Percentiles rank a stretch among this genome's conserved stretches.
Evolutionary conservation across 768 basidiomycete species (phyloP).

Genomic region (Leccinum longicurvipes): DNA sequence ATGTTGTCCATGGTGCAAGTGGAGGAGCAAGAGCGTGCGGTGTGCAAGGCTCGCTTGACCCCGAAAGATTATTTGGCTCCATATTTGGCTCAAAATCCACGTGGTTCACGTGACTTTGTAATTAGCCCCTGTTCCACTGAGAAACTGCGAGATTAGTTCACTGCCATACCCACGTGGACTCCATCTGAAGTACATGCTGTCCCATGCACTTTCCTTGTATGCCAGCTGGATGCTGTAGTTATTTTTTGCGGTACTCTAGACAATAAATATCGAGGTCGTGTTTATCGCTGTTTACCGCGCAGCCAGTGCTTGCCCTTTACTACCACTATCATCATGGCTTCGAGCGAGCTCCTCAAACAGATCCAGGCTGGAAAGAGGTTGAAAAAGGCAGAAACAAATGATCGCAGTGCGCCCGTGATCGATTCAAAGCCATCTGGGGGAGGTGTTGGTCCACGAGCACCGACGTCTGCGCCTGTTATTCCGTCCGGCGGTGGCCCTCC

Average conservation of each 20-base stretch:
- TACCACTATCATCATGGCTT: constrained; percentile 49
- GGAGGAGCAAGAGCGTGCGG: background rate
- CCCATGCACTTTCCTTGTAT: background rate
- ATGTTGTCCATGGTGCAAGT: constrained; percentile 40
- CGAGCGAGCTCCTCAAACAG: constrained; percentile 70
- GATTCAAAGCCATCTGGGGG: constrained; percentile 47
- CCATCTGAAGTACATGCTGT: background rate
- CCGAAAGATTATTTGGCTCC: constrained; percentile 31
- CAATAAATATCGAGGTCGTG: background rate
- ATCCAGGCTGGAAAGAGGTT: constrained; percentile 81
- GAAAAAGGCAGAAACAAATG: constrained; percentile 81
- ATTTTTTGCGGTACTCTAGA: background rate
- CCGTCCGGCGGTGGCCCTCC: constrained; percentile 54
- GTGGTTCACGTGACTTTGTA: constrained; percentile 30
- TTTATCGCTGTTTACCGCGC: constrained; percentile 17
- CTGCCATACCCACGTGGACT: too few relatives aligned
- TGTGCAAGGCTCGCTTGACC: constrained; percentile 15
- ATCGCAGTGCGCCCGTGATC: constrained; percentile 67
- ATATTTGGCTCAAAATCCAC: constrained; percentile 31
- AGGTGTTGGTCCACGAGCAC: constrained; percentile 32
- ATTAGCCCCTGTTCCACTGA: background rate
- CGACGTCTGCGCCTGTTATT: constrained; percentile 15
- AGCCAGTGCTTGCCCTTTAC: background rate
- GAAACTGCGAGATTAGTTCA: background rate
- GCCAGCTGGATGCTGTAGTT: background rate